These are phyloP conservation scores for Exophiala sideris DNA, from an alignment of 2,329 filamentous ascomycete species.

Conservation along the genomic window DNA sequence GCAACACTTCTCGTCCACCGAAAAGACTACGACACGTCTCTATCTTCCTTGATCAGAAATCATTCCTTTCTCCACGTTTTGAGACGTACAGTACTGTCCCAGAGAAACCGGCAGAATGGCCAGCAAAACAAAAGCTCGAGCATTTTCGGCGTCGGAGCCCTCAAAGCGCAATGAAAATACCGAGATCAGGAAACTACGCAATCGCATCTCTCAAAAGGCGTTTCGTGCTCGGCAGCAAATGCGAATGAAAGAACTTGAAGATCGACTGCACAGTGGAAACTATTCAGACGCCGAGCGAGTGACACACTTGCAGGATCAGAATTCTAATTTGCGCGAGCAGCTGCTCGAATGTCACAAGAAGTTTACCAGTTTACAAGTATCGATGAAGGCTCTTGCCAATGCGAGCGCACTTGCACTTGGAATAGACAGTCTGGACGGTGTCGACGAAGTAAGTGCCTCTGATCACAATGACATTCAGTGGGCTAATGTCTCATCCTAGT, in stretches of 20 bases:
- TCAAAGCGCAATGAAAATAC: too few relatives aligned
- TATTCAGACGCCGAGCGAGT: conserved; percentile 8
- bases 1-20: too few relatives aligned
- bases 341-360: conserved; percentile 15
- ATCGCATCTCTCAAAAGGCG: conserved; percentile 17
- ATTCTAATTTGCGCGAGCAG: conserved; percentile 3
- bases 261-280: conserved; percentile 4
- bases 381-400: conserved; percentile 8
- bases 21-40: too few relatives aligned
- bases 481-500: too few relatives aligned
- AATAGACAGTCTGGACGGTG: neutral
- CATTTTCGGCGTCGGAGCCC: neutral
- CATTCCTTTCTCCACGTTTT: too few relatives aligned
- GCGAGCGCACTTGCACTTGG: conserved; percentile 9
- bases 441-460: conserved; percentile 1
- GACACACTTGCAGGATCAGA: conserved; percentile 7
- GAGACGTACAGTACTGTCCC: too few relatives aligned
- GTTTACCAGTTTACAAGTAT: conserved; percentile 13
- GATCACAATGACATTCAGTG: neutral
- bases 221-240: conserved; percentile 15
- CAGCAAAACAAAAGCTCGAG: too few relatives aligned
- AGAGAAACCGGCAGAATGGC: too few relatives aligned
- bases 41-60: too few relatives aligned
- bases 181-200: conserved; percentile 7
- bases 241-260: conserved; percentile 17